These are phyloP conservation scores for Leishmania gerbilli DNA, from an alignment of 208 protist genomes.

Conservation along the genomic window DNA sequence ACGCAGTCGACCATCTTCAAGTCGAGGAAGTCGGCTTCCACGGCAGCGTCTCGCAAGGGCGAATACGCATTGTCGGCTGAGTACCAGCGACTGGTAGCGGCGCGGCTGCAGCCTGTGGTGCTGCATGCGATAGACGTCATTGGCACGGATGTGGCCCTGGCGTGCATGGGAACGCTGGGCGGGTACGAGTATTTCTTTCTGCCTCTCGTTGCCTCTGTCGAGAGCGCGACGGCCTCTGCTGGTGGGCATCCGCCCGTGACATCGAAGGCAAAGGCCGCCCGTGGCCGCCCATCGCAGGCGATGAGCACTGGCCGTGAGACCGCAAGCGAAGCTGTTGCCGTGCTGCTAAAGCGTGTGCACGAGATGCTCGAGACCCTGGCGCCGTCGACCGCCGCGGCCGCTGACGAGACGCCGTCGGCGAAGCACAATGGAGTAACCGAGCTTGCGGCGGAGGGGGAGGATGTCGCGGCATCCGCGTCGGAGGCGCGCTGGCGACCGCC, in stretches of 20 bases:
- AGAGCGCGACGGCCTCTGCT: background rate
- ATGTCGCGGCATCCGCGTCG: constrained; percentile 1
- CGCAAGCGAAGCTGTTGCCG: background rate
- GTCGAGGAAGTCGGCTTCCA: constrained; percentile 15
- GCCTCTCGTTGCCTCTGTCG: constrained; percentile 38
- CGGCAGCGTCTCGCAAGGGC: constrained; percentile 10
- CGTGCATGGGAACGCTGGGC: constrained; percentile 67
- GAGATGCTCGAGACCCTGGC: constrained; percentile 41
- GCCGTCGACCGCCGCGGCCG: background rate
- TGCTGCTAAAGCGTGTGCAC: constrained; percentile 28
- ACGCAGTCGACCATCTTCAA: constrained; percentile 50
- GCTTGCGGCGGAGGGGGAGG: background rate
- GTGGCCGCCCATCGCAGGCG: constrained; percentile 1
- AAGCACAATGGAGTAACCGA: background rate
- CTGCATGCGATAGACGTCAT: constrained; percentile 47
- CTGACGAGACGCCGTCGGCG: background rate
- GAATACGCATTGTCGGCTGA: constrained; percentile 17
- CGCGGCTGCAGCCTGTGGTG: constrained; percentile 36
- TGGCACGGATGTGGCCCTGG: constrained; percentile 60
- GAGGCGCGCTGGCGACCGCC: constrained; percentile 20
- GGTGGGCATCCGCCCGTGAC: background rate
- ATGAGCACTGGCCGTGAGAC: background rate
- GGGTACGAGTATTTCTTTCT: constrained; percentile 80
- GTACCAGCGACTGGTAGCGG: constrained; percentile 38
- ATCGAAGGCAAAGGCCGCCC: background rate